Conservation (phyloP, 1,284 basidiomycete species). For the Ustilago trichophora region DNA sequence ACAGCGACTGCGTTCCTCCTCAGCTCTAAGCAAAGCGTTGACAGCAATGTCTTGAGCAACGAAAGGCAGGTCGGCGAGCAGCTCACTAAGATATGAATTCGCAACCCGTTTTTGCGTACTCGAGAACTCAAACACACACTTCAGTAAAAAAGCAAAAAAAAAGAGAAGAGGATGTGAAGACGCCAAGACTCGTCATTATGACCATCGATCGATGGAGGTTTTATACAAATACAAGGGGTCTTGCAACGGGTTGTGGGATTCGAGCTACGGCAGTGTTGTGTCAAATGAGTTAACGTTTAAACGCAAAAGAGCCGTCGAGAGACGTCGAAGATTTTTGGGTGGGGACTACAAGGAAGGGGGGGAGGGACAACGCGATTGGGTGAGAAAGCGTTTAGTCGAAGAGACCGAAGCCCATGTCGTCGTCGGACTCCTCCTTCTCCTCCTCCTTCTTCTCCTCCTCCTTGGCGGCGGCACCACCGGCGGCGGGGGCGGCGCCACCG, state of each 20-base stretch:
- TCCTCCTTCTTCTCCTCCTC: conserved; percentile 70
- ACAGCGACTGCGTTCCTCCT: too few relatives aligned
- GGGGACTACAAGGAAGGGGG: background rate
- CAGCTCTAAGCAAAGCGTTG: too few relatives aligned
- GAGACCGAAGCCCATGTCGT: conserved; percentile 66
- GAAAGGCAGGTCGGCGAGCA: too few relatives aligned
- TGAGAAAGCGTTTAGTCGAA: conserved; percentile 62
- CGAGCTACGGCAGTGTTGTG: too few relatives aligned
- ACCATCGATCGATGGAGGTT: background rate
- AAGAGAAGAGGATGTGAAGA: too few relatives aligned
- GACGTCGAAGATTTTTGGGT: conserved; percentile 7
- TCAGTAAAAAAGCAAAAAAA: too few relatives aligned
- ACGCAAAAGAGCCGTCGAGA: background rate
- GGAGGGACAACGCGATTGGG: background rate
- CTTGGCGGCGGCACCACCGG: conserved; percentile 75
- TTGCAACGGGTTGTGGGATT: background rate
- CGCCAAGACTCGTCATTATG: conserved; percentile 9
- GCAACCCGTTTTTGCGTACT: too few relatives aligned
- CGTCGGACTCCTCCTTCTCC: conserved; percentile 66
- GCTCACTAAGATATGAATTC: too few relatives aligned
- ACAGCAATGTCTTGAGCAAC: too few relatives aligned
- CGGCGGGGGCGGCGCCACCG: conserved; percentile 73
- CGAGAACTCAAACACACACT: too few relatives aligned
- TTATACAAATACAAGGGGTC: conserved; percentile 13
- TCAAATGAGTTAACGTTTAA: conserved; percentile 10